Percentiles rank a stretch among this genome's conserved stretches.
These are phyloP conservation scores for Microglena sp. DNA, from an alignment of 139 green algal species.

Conservation along the genomic window DNA sequence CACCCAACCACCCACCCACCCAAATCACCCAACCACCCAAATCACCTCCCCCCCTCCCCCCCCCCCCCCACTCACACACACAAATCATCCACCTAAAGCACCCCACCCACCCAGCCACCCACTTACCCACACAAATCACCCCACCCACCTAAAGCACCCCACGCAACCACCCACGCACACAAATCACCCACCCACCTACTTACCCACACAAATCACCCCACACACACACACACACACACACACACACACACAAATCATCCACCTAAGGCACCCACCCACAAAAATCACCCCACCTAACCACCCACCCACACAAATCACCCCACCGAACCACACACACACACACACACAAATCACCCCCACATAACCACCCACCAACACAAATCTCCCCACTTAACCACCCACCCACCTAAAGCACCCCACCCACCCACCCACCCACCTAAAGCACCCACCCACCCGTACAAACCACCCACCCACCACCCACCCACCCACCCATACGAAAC, in stretches of 20 bases:
- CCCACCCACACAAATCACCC: neutral
- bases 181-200: neutral
- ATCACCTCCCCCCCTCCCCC: no score
- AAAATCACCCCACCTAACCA: neutral
- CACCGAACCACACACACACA: neutral
- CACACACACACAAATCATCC: neutral
- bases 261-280: neutral
- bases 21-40: no score
- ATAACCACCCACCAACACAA: neutral
- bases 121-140: neutral
- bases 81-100: neutral
- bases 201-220: neutral
- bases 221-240: constrained; percentile 1
- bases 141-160: no score
- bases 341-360: neutral
- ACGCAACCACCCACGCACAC: neutral
- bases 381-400: neutral
- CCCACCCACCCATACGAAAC: neutral
- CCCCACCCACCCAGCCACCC: neutral
- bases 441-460: neutral
- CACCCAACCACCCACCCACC: no score
- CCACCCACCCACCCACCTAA: neutral
- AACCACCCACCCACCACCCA: neutral
- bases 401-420: neutral
- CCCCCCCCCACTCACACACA: neutral